Conservation (phyloP, 495 filamentous ascomycete genomes). For the Aspergillus ellipticus region DNA sequence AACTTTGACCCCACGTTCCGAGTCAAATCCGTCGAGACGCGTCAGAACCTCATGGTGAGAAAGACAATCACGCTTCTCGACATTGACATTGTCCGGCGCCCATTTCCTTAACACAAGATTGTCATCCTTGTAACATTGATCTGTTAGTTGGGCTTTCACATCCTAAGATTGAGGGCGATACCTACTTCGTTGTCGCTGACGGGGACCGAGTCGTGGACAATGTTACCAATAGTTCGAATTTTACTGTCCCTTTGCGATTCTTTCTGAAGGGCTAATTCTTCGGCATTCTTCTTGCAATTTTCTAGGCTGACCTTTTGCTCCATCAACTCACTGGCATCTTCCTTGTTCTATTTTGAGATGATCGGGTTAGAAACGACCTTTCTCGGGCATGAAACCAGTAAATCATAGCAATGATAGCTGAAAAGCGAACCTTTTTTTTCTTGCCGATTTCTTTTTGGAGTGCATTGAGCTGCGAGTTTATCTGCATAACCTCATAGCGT, state of each 20-base stretch:
- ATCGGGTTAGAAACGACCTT: neutral
- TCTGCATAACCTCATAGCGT: constrained; percentile 74
- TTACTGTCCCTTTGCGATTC: constrained; percentile 68
- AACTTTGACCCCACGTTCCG: constrained; percentile 88
- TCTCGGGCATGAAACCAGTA: neutral
- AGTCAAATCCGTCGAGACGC: constrained; percentile 86
- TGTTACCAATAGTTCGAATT: constrained; percentile 83
- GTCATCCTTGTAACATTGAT: constrained; percentile 58
- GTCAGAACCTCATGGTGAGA: constrained; percentile 94
- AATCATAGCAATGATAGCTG: neutral
- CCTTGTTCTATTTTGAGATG: constrained; percentile 60
- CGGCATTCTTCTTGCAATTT: constrained; percentile 72
- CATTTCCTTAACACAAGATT: constrained; percentile 73
- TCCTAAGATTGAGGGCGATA: neutral
- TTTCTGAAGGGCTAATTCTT: constrained; percentile 70
- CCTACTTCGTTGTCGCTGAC: constrained; percentile 78
- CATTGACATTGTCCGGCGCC: constrained; percentile 66
- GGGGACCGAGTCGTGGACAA: constrained; percentile 91
- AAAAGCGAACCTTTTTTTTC: constrained; percentile 74
- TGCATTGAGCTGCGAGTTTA: constrained; percentile 78
- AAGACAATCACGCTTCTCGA: constrained; percentile 68
- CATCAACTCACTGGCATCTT: constrained; percentile 72
- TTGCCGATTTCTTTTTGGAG: constrained; percentile 84
- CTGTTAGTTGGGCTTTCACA: constrained; percentile 59
- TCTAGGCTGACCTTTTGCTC: constrained; percentile 71